These are phyloP conservation scores for Plasmodium inui DNA, from an alignment of 169 alveolate species.

Conservation along the genomic window DNA sequence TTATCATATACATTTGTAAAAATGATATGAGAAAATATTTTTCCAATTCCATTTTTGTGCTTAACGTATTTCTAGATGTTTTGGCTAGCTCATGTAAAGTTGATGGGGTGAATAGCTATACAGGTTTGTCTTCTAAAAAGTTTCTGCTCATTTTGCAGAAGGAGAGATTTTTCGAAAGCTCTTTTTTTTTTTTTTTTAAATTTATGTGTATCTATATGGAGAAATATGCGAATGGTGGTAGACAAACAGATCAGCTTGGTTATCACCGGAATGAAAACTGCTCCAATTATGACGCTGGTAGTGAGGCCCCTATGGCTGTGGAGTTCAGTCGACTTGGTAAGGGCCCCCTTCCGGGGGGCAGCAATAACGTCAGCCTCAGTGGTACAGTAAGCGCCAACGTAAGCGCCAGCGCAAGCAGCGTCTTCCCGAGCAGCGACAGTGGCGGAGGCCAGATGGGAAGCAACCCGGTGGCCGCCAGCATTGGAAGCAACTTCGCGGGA, in stretches of 20 bases:
- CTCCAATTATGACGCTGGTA: not conserved
- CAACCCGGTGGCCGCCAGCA: not conserved
- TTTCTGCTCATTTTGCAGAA: conserved; percentile 19
- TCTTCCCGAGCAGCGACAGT: not conserved
- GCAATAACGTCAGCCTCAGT: not conserved
- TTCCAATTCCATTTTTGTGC: conserved; percentile 21
- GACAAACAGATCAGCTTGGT: not conserved
- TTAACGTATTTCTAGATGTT: conserved; percentile 31
- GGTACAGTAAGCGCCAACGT: not conserved
- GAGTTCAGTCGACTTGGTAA: not conserved
- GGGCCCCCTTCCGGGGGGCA: not conserved
- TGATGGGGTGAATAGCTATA: not conserved
- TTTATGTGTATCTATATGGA: conserved; percentile 29
- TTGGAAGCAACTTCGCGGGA: not conserved
- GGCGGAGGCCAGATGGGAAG: not conserved
- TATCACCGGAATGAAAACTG: not conserved
- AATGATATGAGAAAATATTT: conserved; percentile 12
- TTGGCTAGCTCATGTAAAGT: conserved; percentile 10
- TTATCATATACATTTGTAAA: conserved; percentile 36
- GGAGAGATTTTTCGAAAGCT: conserved; percentile 12
- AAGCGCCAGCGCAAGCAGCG: not conserved
- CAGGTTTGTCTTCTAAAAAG: conserved; percentile 17
- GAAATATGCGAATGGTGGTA: not conserved
- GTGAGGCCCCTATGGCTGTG: not conserved
- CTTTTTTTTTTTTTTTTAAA: conserved; percentile 57